Evolutionary conservation across 2,329 filamentous ascomycete species (phyloP).

Genomic region (Venturia asperata): DNA sequence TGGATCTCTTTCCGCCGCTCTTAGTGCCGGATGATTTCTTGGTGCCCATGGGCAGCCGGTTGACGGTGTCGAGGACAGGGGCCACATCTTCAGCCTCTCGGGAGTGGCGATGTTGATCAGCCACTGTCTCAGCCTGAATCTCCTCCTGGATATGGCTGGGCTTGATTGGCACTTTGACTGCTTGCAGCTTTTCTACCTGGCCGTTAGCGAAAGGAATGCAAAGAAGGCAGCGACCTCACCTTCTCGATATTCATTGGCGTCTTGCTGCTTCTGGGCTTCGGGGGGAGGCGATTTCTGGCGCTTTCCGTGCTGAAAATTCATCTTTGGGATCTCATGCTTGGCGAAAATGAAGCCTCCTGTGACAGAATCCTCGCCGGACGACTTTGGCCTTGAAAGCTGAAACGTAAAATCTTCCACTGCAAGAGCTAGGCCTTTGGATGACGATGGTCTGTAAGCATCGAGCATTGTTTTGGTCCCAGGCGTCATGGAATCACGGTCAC

Average conservation of each 20-base stretch:
- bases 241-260: neutral
- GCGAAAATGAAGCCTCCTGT: neutral
- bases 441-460: neutral
- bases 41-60: neutral
- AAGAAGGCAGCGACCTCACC: neutral
- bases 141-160: neutral
- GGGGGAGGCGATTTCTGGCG: neutral
- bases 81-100: neutral
- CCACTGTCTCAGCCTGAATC: no score
- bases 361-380: neutral
- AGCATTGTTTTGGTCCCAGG: neutral
- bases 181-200: neutral
- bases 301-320: constrained; percentile 4
- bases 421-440: neutral
- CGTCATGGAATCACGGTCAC: neutral
- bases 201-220: neutral
- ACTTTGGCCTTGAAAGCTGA: neutral
- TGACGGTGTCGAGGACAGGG: neutral
- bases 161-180: neutral
- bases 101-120: neutral
- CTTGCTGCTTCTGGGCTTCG: neutral
- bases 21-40: neutral
- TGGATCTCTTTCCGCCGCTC: neutral
- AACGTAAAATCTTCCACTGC: neutral
- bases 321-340: constrained; percentile 3